Base-by-base conservation (phyloP, 805 yeast genomes). In the Kuraishia piskuri region DNA sequence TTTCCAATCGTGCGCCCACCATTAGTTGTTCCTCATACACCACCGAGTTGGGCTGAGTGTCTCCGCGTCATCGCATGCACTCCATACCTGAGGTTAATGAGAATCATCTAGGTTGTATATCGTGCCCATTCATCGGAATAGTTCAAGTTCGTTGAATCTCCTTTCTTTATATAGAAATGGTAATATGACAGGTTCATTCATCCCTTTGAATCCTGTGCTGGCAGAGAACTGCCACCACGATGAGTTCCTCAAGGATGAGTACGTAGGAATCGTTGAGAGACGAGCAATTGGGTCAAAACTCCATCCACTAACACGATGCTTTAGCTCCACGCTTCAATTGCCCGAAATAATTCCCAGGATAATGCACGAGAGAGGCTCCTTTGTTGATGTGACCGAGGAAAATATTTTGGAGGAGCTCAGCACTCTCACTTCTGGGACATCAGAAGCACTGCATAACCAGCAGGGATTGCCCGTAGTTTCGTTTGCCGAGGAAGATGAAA, bases 281-380 rank as follows among this genome's bases (percentile, higher is more conserved):
- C 31, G 31, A 25, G 31, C 31, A 10, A 31, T 31, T 31, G 40
- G 14, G 40, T 31, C n/a, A 31, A 31, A 31, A 12, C 9, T 31
- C 17, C n/a, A n/a, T 46, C 19, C n/a, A 21, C 24, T 21, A n/a
- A 22, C 26, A 9, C 14, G 19, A 8, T 46, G 8, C 9, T 23
- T 5, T n/a, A 50, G 52, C 14, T 22, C 52, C 3, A 8, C 37
- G 48, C 68, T 81, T 56, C 68, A 81, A 0, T 61, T 84, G 36
- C 71, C 74, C 19, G 83, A 82, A 58, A 63, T 84, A 37, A 79
- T 85, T 23, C 86, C 86, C 3, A 68, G 80, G 45, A 81, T 84
- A 31, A 69, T 84, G 47, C 68, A 69, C 26, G 86, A 85, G 60
- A 68, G 86, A 23, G 82, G 84, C 40, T 75, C 86, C 21, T 86